These are phyloP conservation scores for Triticum monococcum DNA, from an alignment of 176 grass and related monocot genomes.

Conservation along the genomic window DNA sequence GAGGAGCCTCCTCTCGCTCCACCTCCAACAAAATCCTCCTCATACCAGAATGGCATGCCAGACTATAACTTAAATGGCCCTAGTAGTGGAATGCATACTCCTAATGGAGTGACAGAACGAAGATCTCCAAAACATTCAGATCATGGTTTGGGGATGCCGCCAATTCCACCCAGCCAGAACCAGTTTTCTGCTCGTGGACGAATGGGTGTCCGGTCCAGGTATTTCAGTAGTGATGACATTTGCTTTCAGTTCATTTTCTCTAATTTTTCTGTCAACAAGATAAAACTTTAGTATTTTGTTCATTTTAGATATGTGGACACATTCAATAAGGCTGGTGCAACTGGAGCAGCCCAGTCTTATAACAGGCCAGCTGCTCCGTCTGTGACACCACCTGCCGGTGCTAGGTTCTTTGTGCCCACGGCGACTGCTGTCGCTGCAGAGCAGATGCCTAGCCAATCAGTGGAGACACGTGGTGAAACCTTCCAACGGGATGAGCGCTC, in stretches of 20 bases:
- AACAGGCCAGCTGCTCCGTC: conserved; percentile 65
- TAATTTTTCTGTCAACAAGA: conserved; percentile 3
- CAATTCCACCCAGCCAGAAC: conserved; percentile 83
- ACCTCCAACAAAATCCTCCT: conserved; percentile 63
- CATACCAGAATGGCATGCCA: conserved; percentile 67
- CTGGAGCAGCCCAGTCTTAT: conserved; percentile 46
- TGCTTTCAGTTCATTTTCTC: conserved; percentile 13
- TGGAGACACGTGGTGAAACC: conserved; percentile 41
- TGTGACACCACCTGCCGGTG: conserved; percentile 48
- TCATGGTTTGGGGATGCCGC: conserved; percentile 63
- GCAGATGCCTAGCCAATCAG: conserved; percentile 35
- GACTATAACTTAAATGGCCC: conserved; percentile 66
- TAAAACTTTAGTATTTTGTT: conserved; percentile 3
- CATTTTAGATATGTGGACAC: conserved; percentile 87
- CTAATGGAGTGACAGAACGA: conserved; percentile 41
- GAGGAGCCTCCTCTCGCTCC: conserved; percentile 74
- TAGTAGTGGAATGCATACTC: conserved; percentile 32
- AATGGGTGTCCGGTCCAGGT: conserved; percentile 91
- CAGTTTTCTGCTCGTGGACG: conserved; percentile 89
- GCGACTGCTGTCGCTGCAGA: conserved; percentile 36
- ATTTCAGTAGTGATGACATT: not conserved
- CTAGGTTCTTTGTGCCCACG: conserved; percentile 78
- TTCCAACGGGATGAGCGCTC: conserved; percentile 41
- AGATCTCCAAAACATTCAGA: conserved; percentile 45
- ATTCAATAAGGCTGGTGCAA: conserved; percentile 73